Conservation (phyloP, 768 basidiomycete genomes). For the Phlebiopsis gigantea region DNA sequence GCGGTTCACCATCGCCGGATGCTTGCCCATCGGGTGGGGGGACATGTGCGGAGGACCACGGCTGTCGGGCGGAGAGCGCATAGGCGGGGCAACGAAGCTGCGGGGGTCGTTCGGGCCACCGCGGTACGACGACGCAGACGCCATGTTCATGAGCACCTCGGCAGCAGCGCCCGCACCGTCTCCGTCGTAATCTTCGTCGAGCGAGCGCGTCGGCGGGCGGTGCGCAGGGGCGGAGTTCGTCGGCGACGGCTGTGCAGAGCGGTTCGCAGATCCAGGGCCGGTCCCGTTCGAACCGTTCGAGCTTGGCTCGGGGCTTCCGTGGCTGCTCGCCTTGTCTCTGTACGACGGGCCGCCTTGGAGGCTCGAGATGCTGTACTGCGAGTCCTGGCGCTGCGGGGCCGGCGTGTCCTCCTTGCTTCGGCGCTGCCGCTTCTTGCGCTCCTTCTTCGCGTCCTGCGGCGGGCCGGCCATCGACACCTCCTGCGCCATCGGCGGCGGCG, state of each 20-base stretch:
- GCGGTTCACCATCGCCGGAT: slow-evolving; percentile 51
- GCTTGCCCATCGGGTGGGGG: slow-evolving; percentile 15
- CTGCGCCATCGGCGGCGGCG: slow-evolving; percentile 29
- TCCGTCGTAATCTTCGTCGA: slow-evolving; percentile 95
- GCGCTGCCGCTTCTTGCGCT: slow-evolving; percentile 44
- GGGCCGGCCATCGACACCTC: slow-evolving; percentile 46
- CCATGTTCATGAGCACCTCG: slow-evolving; percentile 55
- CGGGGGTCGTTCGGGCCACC: slow-evolving; percentile 16
- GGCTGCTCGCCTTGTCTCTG: slow-evolving; percentile 26
- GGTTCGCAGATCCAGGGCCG: slow-evolving; percentile 41
- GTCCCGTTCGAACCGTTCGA: slow-evolving; percentile 54
- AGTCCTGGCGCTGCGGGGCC: slow-evolving; percentile 18
- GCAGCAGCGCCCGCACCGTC: slow-evolving; percentile 87
- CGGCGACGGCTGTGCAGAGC: slow-evolving; percentile 71
- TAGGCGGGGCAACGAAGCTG: slow-evolving; percentile 11
- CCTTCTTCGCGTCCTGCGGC: slow-evolving; percentile 45
- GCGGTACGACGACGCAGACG: slow-evolving; percentile 15
- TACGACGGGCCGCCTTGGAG: slow-evolving; percentile 1
- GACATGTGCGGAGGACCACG: slow-evolving; percentile 14
- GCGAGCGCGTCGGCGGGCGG: slow-evolving; percentile 55
- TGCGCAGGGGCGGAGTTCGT: slow-evolving; percentile 56
- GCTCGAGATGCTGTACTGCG: slow-evolving; percentile 5
- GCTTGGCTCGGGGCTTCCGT: slow-evolving; percentile 52
- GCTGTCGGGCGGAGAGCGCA: slow-evolving; percentile 11
- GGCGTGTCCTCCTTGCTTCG: slow-evolving; percentile 34